Evolutionary conservation across 2,329 filamentous ascomycete species (phyloP).

Genomic region (Aspergillus chevalieri): DNA sequence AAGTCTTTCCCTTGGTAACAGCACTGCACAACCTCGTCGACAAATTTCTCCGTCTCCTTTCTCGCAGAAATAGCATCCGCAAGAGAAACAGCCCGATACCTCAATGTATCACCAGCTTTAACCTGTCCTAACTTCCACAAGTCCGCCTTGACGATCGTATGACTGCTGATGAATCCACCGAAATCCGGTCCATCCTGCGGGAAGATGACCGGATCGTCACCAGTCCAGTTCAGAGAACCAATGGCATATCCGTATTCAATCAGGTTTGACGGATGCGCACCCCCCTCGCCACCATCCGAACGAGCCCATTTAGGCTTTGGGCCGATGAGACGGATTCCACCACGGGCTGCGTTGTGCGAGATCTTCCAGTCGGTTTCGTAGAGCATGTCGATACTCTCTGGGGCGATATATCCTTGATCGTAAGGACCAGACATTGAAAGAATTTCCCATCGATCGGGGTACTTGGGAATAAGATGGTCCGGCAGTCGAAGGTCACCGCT

Average conservation of each 20-base stretch:
- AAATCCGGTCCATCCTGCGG: slow-evolving; percentile 55
- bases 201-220: slow-evolving; percentile 57
- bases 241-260: slow-evolving; percentile 57
- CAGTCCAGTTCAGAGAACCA: slow-evolving; percentile 56
- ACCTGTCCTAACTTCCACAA: slow-evolving; percentile 59
- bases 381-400: slow-evolving; percentile 51
- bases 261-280: slow-evolving; percentile 55
- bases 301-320: slow-evolving; percentile 55
- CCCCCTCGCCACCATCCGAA: slow-evolving; percentile 56
- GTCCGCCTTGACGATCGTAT: slow-evolving; percentile 53
- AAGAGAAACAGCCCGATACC: slow-evolving; percentile 47
- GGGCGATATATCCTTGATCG: slow-evolving; percentile 47
- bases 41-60: slow-evolving; percentile 39
- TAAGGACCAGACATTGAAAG: slow-evolving; percentile 53
- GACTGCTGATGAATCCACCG: slow-evolving; percentile 54
- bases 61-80: slow-evolving; percentile 45
- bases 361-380: slow-evolving; percentile 55
- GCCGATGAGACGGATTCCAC: slow-evolving; percentile 55
- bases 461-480: slow-evolving; percentile 42
- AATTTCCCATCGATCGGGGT: slow-evolving; percentile 48
- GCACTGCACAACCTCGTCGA: slow-evolving; percentile 38
- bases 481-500: slow-evolving; percentile 36
- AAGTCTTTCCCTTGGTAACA: slow-evolving; percentile 29
- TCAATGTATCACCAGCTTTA: slow-evolving; percentile 52
- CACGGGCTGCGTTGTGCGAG: slow-evolving; percentile 56